These are phyloP conservation scores for Calamus simplicifolius DNA, from an alignment of 176 grass and related monocot genomes.

Conservation along the genomic window DNA sequence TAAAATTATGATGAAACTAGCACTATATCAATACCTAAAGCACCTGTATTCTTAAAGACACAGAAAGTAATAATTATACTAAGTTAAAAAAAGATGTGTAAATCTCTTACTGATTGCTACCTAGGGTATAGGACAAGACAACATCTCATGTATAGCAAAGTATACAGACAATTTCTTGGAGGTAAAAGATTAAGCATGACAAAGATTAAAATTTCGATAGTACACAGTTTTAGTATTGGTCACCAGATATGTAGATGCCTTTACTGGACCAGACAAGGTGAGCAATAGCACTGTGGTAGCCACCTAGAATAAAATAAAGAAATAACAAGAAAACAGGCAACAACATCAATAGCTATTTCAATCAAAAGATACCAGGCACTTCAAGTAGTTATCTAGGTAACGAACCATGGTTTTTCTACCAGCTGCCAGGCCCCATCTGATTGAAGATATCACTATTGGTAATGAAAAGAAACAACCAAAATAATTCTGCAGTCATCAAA, in stretches of 20 bases:
- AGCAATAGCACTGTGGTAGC: conserved; percentile 80
- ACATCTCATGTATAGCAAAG: too few relatives aligned
- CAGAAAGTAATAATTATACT: too few relatives aligned
- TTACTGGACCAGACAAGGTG: conserved; percentile 84
- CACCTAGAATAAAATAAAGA: conserved; percentile 32
- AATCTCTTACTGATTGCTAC: too few relatives aligned
- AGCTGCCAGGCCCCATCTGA: conserved; percentile 77
- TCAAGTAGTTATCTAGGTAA: conserved; percentile 7
- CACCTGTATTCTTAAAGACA: too few relatives aligned
- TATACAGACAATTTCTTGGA: too few relatives aligned
- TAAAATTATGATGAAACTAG: too few relatives aligned
- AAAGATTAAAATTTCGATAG: too few relatives aligned
- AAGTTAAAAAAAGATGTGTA: too few relatives aligned
- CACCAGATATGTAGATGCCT: conserved; percentile 82
- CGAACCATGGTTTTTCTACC: conserved; percentile 85
- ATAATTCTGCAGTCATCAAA: conserved; percentile 58
- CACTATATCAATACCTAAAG: too few relatives aligned
- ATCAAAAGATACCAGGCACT: too few relatives aligned
- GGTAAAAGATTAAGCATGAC: too few relatives aligned
- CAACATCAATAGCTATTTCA: neutral
- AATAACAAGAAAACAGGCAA: neutral
- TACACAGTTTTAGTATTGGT: conserved; percentile 1
- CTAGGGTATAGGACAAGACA: too few relatives aligned
- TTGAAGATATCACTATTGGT: conserved; percentile 87
- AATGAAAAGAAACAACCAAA: conserved; percentile 87